Base-by-base conservation (phyloP, 202 grass and related monocot species). In the Carex arenaria region DNA sequence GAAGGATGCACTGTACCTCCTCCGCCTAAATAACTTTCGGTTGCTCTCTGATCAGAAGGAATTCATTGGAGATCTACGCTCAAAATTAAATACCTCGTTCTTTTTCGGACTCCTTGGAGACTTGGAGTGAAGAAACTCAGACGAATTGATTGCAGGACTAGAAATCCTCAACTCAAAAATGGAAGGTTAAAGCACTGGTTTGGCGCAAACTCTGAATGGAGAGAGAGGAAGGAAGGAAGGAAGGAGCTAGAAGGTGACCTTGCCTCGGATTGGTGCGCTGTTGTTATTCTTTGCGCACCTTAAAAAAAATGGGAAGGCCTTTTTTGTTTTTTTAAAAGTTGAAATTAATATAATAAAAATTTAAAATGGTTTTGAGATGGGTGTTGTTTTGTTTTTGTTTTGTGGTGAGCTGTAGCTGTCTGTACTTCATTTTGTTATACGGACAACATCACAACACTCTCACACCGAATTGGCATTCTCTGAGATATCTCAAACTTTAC, bases 211-310 rank as follows among this genome's bases (percentile, higher is more conserved):
- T 17, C 55, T 45, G 12, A 3, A 72, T 0, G 51, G n/a, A 72
- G 10, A 62, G 60, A 28, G 61, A 63, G 67, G n/a, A 26, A 5
- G 40, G 77, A 55, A 47, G 5, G 72, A 1, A 45, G 14, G 80
- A 69, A 82, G 45, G 40, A 65, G 18, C 80, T 69, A 67, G 80
- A 82, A 82, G 64, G 34, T 49, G 14, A 31, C 17, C 61, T 80
- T 71, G n/a, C 56, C 57, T 66, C 34, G 13, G 80, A 82, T 53
- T 32, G 61, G 64, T 82, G 78, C 19, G 40, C 47, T 69, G 22
- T 81, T 59, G 62, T 66, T 66, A 54, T 67, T 51, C 80, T 67
- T 64, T 80, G 78, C 78, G 78, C 80, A 69, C 79, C 43, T 81
- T 81, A 82, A 69, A 82, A 69, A 82, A 69, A 82, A 82, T 68